phyloP scores from a whole-genome alignment of 495 filamentous ascomycete genomes.

The Podospora pseudocomata region DNA sequence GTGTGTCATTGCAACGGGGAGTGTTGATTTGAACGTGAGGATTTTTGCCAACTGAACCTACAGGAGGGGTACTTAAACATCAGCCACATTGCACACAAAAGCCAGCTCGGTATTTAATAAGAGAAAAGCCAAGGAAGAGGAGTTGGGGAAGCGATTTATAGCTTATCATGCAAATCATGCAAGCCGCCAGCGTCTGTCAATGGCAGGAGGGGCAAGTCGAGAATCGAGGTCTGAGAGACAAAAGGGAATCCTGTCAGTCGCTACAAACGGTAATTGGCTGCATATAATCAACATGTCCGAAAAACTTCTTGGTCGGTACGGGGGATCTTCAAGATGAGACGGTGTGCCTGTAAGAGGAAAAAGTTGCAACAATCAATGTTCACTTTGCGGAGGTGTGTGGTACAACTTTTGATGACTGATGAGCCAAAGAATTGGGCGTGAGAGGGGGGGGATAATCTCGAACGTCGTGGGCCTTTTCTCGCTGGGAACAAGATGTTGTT shows the following conservation, averaged over 20 bases:
- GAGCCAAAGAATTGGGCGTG: not conserved
- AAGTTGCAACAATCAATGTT: not conserved
- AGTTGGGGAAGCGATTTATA: not conserved
- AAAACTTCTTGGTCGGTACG: not conserved
- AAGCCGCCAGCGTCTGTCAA: not conserved
- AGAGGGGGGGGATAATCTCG: not conserved
- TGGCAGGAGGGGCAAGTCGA: not conserved
- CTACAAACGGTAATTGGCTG: not conserved
- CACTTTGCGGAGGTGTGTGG: not conserved
- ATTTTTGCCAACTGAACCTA: constrained; percentile 53
- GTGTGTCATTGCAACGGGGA: constrained; percentile 61
- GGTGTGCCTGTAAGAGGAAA: not conserved
- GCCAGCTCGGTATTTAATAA: not conserved
- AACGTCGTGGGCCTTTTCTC: constrained; percentile 14
- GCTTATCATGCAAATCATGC: not conserved
- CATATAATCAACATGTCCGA: not conserved
- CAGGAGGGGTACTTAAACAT: not conserved
- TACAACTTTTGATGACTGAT: constrained; percentile 21
- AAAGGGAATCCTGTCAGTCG: not conserved
- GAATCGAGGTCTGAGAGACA: not conserved
- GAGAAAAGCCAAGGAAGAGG: not conserved
- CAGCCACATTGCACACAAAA: not conserved
- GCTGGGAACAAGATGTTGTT: constrained; percentile 12
- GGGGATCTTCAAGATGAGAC: not conserved
- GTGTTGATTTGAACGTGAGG: constrained; percentile 58